These are phyloP conservation scores for Verbena officinalis DNA, from an alignment of 257 asterid genomes.

Conservation along the genomic window DNA sequence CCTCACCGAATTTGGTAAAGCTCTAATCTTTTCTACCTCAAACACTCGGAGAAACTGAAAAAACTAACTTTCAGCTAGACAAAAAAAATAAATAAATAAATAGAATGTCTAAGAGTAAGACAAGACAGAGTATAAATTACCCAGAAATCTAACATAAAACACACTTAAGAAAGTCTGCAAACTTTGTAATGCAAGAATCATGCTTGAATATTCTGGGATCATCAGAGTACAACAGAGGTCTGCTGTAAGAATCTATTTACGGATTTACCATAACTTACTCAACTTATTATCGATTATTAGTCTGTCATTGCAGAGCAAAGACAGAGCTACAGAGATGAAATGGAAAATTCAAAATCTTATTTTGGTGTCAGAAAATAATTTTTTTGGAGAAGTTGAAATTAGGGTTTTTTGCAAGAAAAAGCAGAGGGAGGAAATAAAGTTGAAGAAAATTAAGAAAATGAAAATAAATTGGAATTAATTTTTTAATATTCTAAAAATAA, in stretches of 20 bases:
- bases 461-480: constrained; percentile 28
- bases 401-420: constrained; percentile 49
- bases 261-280: constrained; percentile 29
- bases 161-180: constrained; percentile 33
- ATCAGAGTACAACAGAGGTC: constrained; percentile 32
- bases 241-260: constrained; percentile 27
- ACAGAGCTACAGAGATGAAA: constrained; percentile 36
- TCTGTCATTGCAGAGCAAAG: constrained; percentile 44
- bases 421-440: constrained; percentile 32
- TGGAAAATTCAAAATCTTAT: constrained; percentile 29
- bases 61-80: constrained; percentile 15
- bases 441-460: constrained; percentile 23
- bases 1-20: constrained; percentile 28
- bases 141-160: constrained; percentile 30
- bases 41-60: not conserved
- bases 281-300: constrained; percentile 21
- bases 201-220: constrained; percentile 44
- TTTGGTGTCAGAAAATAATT: constrained; percentile 25
- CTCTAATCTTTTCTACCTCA: constrained; percentile 28
- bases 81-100: too few species aligned
- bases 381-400: constrained; percentile 27
- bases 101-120: constrained; percentile 25
- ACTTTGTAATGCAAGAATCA: constrained; percentile 31
- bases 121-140: constrained; percentile 6
- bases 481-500: constrained; percentile 19